A percentile compares a stretch with the other conserved stretches of the same genome.
Evolutionary conservation across 2,329 filamentous ascomycete genomes (phyloP).

Genomic region (Colletotrichum sp.): DNA sequence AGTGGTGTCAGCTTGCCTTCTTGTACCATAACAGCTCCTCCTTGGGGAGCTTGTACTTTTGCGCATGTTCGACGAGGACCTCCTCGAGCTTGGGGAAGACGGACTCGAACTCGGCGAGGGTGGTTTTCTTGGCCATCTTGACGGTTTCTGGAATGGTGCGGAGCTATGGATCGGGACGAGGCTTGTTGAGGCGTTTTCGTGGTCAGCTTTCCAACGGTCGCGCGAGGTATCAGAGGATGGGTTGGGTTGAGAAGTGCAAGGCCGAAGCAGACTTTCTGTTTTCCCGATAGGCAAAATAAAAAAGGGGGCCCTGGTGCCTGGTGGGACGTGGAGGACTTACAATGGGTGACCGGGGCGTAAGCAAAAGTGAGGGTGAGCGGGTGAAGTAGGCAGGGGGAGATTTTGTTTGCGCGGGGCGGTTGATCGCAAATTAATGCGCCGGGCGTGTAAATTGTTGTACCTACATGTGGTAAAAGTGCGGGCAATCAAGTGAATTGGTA

Average conservation of each 20-base stretch:
- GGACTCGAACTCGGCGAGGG: slow-evolving; percentile 85
- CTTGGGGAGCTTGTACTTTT: slow-evolving; percentile 82
- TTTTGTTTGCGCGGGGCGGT: slow-evolving; percentile 11
- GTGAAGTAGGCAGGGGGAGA: neutral
- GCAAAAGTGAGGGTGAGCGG: neutral
- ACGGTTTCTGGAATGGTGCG: slow-evolving; percentile 17
- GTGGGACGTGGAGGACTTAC: neutral
- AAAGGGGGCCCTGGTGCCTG: neutral
- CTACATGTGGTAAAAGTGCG: neutral
- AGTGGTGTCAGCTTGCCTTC: slow-evolving; percentile 58
- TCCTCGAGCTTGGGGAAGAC: slow-evolving; percentile 87
- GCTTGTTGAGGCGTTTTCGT: neutral
- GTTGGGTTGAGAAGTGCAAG: neutral
- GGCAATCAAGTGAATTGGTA: neutral
- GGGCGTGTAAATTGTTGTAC: neutral
- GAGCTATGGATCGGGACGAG: neutral
- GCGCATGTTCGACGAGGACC: slow-evolving; percentile 79
- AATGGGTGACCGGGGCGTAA: neutral
- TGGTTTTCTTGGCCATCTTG: slow-evolving; percentile 73
- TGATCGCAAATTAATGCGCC: slow-evolving; percentile 14
- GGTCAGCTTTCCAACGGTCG: neutral
- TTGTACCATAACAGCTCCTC: slow-evolving; percentile 87
- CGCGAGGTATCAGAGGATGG: neutral
- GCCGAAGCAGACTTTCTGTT: neutral
- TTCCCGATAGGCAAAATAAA: neutral